phyloP scores from a whole-genome alignment of 768 basidiomycete genomes.

The Tremella mesenterica region DNA sequence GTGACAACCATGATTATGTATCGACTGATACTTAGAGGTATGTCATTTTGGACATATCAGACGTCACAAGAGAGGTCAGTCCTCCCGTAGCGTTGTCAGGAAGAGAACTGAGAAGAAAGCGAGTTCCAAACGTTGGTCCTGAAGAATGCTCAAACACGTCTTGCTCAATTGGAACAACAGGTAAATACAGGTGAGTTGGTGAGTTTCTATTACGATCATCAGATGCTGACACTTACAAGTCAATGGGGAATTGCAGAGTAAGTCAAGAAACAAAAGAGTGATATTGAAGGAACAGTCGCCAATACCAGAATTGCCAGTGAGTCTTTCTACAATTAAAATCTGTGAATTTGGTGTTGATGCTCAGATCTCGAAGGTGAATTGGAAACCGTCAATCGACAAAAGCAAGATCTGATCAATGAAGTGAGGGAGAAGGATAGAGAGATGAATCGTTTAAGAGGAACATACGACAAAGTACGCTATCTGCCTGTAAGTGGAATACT shows the following conservation, averaged over 20 bases:
- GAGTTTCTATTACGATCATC: neutral
- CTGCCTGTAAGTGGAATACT: too few relatives aligned
- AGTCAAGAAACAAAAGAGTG: neutral
- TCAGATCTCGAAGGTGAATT: constrained; percentile 2
- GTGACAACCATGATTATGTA: neutral
- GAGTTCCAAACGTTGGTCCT: neutral
- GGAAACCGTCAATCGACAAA: neutral
- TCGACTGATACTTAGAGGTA: constrained; percentile 6
- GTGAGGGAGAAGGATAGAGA: constrained; percentile 3
- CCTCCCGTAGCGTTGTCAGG: neutral
- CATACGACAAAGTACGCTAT: constrained; percentile 1
- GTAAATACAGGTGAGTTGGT: neutral
- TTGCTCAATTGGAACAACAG: neutral
- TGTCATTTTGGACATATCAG: constrained; percentile 35
- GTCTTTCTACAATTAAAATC: neutral
- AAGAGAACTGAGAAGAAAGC: neutral
- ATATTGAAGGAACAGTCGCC: neutral
- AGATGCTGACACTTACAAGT: neutral
- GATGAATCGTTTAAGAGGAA: neutral
- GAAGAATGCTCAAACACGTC: neutral
- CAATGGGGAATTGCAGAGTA: neutral
- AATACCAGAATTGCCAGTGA: neutral
- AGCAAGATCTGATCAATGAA: neutral
- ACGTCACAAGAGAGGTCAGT: constrained; percentile 25
- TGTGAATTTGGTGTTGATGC: too few relatives aligned